A percentile compares a stretch with the other conserved stretches of the same genome.
phyloP scores from a whole-genome alignment of 495 filamentous ascomycete genomes.

The Hyaloscypha hepaticicola region DNA sequence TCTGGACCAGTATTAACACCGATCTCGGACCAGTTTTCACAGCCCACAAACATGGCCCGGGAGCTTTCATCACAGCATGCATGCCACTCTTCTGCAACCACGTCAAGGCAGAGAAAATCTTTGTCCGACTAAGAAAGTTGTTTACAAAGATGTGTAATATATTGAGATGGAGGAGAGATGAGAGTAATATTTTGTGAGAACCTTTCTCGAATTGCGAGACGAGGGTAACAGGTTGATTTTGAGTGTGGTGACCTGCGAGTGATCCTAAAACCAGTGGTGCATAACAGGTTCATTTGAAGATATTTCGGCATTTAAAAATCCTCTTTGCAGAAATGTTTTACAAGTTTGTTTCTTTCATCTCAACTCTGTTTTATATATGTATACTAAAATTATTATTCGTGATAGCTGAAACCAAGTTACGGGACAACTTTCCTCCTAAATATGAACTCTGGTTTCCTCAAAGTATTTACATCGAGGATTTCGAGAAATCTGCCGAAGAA shows the following conservation, averaged over 20 bases:
- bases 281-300: constrained; percentile 16
- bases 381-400: not conserved
- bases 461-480: constrained; percentile 19
- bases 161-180: constrained; percentile 17
- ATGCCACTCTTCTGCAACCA: constrained; percentile 21
- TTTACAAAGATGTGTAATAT: constrained; percentile 14
- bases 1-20: constrained; percentile 2
- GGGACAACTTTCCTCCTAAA: not conserved
- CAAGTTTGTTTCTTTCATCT: not conserved
- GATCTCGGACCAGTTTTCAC: constrained; percentile 19
- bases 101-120: constrained; percentile 15
- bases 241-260: not conserved
- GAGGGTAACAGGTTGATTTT: not conserved
- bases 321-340: constrained; percentile 13
- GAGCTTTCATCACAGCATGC: constrained; percentile 10
- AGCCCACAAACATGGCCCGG: not conserved
- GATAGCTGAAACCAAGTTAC: constrained; percentile 13
- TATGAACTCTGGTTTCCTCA: not conserved
- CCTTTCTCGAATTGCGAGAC: not conserved
- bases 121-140: constrained; percentile 15
- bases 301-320: constrained; percentile 15
- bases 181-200: constrained; percentile 4
- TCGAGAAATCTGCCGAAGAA: constrained; percentile 5
- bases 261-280: not conserved
- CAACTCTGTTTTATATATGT: not conserved